These are phyloP conservation scores for Coemansia brasiliensis DNA, from an alignment of 192 early-diverging fungal genomes.

Conservation along the genomic window DNA sequence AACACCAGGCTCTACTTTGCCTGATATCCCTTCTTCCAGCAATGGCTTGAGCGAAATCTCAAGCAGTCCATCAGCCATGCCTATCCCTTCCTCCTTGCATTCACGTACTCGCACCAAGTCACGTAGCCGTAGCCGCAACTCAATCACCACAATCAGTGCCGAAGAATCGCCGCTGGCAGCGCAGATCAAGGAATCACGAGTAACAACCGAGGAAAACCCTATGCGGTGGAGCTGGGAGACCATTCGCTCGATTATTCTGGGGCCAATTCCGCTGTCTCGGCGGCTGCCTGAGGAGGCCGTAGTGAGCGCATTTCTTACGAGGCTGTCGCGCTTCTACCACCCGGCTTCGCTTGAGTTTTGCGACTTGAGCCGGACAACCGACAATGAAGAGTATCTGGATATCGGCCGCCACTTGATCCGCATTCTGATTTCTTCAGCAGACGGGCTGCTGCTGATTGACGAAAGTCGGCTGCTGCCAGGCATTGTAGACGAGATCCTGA, in stretches of 20 bases:
- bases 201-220: slow-evolving; percentile 47
- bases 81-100: slow-evolving; percentile 24
- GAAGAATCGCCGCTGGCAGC: slow-evolving; percentile 29
- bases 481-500: slow-evolving; percentile 48
- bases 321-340: slow-evolving; percentile 46
- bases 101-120: slow-evolving; percentile 50
- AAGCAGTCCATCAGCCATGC: slow-evolving; percentile 4
- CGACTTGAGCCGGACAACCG: slow-evolving; percentile 46
- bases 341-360: slow-evolving; percentile 53
- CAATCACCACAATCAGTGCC: slow-evolving; percentile 14
- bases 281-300: slow-evolving; percentile 34
- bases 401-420: slow-evolving; percentile 51
- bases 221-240: slow-evolving; percentile 53
- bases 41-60: neutral
- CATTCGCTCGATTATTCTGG: slow-evolving; percentile 36
- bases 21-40: slow-evolving; percentile 1
- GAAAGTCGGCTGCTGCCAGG: slow-evolving; percentile 45
- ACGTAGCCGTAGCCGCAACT: slow-evolving; percentile 47
- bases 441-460: slow-evolving; percentile 50
- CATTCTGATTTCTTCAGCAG: slow-evolving; percentile 49
- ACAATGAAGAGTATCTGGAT: slow-evolving; percentile 53
- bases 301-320: slow-evolving; percentile 27
- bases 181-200: slow-evolving; percentile 43
- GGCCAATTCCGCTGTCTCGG: slow-evolving; percentile 23
- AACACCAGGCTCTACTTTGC: neutral